Conservation (phyloP, 2,329 filamentous ascomycete genomes). For the Raffaelea albimanens region DNA sequence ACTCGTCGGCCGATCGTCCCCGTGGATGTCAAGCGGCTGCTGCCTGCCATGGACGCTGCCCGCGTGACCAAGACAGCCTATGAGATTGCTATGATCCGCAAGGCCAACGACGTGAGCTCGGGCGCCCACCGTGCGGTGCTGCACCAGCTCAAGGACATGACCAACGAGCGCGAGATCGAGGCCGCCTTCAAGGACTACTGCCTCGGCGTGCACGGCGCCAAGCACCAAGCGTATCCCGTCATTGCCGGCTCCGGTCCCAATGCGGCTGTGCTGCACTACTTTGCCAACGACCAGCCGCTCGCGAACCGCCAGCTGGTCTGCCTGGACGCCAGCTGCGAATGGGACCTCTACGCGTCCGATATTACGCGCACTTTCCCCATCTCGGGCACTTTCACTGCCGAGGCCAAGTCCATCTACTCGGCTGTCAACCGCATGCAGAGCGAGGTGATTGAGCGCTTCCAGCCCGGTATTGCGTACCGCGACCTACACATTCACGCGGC, state of each 20-base stretch:
- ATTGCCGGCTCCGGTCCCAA: slow-evolving; percentile 81
- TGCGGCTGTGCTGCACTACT: slow-evolving; percentile 80
- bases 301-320: slow-evolving; percentile 63
- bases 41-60: slow-evolving; percentile 66
- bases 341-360: slow-evolving; percentile 76
- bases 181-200: slow-evolving; percentile 67
- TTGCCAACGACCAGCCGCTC: slow-evolving; percentile 66
- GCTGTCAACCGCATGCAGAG: slow-evolving; percentile 76
- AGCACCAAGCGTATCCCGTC: slow-evolving; percentile 74
- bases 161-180: slow-evolving; percentile 76
- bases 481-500: slow-evolving; percentile 66
- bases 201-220: slow-evolving; percentile 56
- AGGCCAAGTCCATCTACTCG: slow-evolving; percentile 64
- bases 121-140: slow-evolving; percentile 68
- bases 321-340: slow-evolving; percentile 83
- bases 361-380: slow-evolving; percentile 84
- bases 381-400: slow-evolving; percentile 54
- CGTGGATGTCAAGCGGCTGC: slow-evolving; percentile 45
- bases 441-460: slow-evolving; percentile 58
- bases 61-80: slow-evolving; percentile 79
- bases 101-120: slow-evolving; percentile 72
- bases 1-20: slow-evolving; percentile 13
- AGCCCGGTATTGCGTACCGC: slow-evolving; percentile 60
- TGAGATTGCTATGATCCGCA: slow-evolving; percentile 72
- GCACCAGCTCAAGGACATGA: slow-evolving; percentile 48